Base-by-base conservation (phyloP, 1,284 basidiomycete genomes). In the Porphyrellus sp. region DNA sequence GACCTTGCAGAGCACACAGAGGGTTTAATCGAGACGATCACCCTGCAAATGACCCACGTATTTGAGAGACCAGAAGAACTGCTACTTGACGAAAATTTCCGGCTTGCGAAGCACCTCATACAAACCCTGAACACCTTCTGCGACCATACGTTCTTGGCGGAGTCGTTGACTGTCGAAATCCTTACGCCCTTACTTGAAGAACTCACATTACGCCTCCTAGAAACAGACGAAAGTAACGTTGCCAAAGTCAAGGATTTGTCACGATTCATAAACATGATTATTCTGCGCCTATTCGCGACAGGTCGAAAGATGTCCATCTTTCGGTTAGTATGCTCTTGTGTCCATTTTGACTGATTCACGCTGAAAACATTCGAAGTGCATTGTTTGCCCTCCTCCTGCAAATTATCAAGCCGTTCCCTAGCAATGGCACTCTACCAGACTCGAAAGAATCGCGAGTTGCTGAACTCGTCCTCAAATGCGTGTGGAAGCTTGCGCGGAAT, bases 251-350 rank as follows among this genome's bases (percentile, higher is more conserved):
- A 93, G 70, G 89, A 97, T 70, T 69, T 97, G 60, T 94, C 94
- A 20, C 86, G 93, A 53, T 98, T 97, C 71, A 93, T 99, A 72
- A 99, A 99, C 72, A 96, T 98, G 86, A 95, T 99, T 54, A 90
- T 99, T 53, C 78, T 99, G 49, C 86, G 95, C 27, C 73, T 96
- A 48, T 96, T 99, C 72, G 89, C 93, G 30, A 94, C 93, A 15
- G 91, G 91, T 28, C 81, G 93, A 59, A 81, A 91, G 55, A 94
- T 96, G 79, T 85, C 91, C 0, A 89, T 98, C 46, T 97, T 98
- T 75, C 82, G 91, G 89, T 93, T 60, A 63, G 85, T 69, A 24
- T 34, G n/a, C 43, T 20, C 18, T 35, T 45, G 37, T 24, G 40
- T 50, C 58, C 27, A 41, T 35, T 40, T 18, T 37, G 33, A 39